phyloP scores from a whole-genome alignment of 2,329 filamentous ascomycete species.

The Beauveria rudraprayagi region DNA sequence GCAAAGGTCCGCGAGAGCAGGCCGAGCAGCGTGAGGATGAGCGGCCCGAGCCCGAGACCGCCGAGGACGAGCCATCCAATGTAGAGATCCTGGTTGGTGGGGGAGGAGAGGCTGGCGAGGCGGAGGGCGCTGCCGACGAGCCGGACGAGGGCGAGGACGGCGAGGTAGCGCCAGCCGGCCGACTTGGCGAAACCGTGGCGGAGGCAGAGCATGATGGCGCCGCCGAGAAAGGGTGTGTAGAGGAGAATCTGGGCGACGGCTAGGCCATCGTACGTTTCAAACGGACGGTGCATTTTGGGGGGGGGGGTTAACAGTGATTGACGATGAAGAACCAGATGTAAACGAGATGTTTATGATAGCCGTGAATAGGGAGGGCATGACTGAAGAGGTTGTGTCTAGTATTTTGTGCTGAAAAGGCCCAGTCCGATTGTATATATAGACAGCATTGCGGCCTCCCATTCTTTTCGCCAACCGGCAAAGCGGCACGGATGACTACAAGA shows the following conservation, averaged over 20 bases:
- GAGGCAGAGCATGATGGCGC: constrained; percentile 35
- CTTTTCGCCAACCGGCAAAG: background rate
- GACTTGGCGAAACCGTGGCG: constrained; percentile 46
- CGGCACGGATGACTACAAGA: background rate
- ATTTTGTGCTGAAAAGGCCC: background rate
- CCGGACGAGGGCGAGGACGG: constrained; percentile 50
- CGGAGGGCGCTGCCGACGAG: constrained; percentile 45
- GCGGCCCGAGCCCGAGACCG: constrained; percentile 31
- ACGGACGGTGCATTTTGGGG: constrained; percentile 10
- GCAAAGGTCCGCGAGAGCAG: constrained; percentile 32
- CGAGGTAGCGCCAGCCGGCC: constrained; percentile 51
- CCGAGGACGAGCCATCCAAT: constrained; percentile 26
- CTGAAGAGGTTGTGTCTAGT: background rate
- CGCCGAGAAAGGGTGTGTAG: constrained; percentile 22
- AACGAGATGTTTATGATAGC: too few species aligned
- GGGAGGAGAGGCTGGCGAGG: constrained; percentile 38
- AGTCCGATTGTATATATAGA: background rate
- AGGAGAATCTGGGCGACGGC: constrained; percentile 25
- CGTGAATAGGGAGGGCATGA: background rate
- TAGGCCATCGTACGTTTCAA: constrained; percentile 24
- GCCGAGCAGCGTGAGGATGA: constrained; percentile 36
- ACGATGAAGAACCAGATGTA: too few species aligned
- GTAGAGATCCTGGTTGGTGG: constrained; percentile 32
- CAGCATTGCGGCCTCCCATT: background rate
- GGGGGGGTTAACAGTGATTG: too few species aligned